Evolutionary conservation across 2,329 filamentous ascomycete genomes (phyloP), one percentile per base, ranked within the genome.

Genomic region (Scytalidium sp.): DNA sequence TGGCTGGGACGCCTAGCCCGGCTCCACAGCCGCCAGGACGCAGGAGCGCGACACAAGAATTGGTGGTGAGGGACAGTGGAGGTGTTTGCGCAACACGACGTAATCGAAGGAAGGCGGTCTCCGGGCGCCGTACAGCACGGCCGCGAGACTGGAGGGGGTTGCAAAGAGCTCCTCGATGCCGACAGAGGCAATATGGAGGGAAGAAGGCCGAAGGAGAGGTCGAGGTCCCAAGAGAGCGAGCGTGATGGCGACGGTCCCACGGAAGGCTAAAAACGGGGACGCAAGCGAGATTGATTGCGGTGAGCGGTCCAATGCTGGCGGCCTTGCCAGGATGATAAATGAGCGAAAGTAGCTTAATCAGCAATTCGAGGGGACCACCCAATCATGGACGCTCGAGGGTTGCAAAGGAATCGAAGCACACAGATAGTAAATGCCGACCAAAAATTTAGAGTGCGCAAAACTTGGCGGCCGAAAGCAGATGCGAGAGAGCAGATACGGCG

Each of bases 201-300:
- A 36, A n/a, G 41, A 21, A 43, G 15, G 41, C 41, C 41, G 41
- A 43, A 43, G 15, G 41, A 20, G 15, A 20, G 41, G 8, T 43
- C 19, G 41, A 43, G 41, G 22, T 43, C 41, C 11, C n/a, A 43
- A 5, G 19, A 43, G 11, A 43, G 41, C 8, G 41, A 11, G 19
- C n/a, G 19, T 22, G 41, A 25, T 43, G 19, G 41, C 41, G 41
- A 43, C 19, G 32, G 32, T 36, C 32, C 32, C 22, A 43, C 41
- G 41, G 41, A 43, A 25, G 41, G 19, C 41, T 21, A 43, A 43
- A 43, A 22, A 43, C 41, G 41, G 41, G 41, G 22, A 13, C 19
- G 41, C 15, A 25, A 43, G 41, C 41, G 22, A 36, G 32, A 36
- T 36, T 36, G 32, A 36, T 10, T 36, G 15, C 32, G 32, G 32